Conservation (phyloP, 2,329 filamentous ascomycete species). For the Microsporum ferrugineum region DNA sequence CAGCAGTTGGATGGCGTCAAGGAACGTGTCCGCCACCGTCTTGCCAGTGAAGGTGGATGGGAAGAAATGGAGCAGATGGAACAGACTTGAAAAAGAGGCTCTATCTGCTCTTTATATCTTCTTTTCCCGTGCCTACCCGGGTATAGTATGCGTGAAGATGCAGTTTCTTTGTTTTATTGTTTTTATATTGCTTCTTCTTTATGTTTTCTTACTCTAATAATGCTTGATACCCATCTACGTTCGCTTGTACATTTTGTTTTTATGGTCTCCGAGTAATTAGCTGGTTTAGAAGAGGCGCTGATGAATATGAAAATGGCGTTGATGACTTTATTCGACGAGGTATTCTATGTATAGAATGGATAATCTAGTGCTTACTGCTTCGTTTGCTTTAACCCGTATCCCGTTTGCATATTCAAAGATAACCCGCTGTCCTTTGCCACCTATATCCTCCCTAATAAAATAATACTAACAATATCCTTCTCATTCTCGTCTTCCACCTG, state of each 20-base stretch:
- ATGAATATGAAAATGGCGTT: background rate
- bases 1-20: conserved; percentile 62
- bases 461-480: too few species aligned
- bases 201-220: background rate
- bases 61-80: conserved; percentile 58
- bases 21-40: conserved; percentile 58
- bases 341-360: background rate
- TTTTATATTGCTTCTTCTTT: background rate
- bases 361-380: background rate
- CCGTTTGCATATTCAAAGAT: too few species aligned
- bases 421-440: too few species aligned
- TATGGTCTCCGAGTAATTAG: background rate
- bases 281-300: background rate
- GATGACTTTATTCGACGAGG: background rate
- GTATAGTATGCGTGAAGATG: background rate
- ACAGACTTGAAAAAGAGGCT: conserved; percentile 13
- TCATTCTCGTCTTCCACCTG: too few species aligned
- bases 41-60: conserved; percentile 74
- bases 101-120: background rate
- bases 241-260: conserved; percentile 1
- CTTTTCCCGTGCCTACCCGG: background rate
- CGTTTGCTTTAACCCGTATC: background rate
- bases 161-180: background rate
- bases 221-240: conserved; percentile 5
- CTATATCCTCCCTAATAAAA: too few species aligned